These are phyloP conservation scores for Alnus glutinosa DNA, from an alignment of 306 rosid genomes.

Conservation along the genomic window DNA sequence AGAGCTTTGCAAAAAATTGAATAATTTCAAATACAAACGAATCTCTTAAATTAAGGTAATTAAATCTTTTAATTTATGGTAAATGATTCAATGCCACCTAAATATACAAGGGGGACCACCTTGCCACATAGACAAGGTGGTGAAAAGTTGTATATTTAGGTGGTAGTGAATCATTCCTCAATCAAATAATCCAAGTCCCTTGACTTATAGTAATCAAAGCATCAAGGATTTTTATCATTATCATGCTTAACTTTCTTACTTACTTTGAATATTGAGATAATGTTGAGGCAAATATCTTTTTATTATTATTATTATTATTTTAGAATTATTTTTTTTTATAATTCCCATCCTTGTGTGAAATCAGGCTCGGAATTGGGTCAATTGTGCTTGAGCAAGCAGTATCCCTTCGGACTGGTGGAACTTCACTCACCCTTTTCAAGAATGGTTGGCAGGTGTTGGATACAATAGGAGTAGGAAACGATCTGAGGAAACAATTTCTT, in stretches of 20 bases:
- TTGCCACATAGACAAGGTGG: too few species aligned
- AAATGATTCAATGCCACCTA: too few species aligned
- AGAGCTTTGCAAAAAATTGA: too few species aligned
- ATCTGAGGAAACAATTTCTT: constrained; percentile 70
- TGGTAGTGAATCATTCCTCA: too few species aligned
- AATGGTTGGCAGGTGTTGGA: constrained; percentile 89
- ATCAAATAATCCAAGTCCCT: too few species aligned
- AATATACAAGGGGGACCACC: too few species aligned
- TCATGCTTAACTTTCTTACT: background rate
- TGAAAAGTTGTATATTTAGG: too few species aligned
- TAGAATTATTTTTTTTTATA: background rate
- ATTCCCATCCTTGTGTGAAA: background rate
- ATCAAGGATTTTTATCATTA: too few species aligned
- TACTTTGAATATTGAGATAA: background rate
- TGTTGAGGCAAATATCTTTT: background rate
- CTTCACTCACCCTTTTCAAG: constrained; percentile 88
- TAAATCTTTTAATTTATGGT: too few species aligned
- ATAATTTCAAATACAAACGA: too few species aligned
- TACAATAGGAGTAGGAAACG: constrained; percentile 79
- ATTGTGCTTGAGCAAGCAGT: constrained; percentile 63
- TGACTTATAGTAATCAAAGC: too few species aligned
- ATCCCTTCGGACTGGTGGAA: constrained; percentile 69
- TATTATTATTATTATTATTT: background rate
- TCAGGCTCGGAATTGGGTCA: constrained; percentile 75
- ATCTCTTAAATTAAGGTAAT: too few species aligned